phyloP scores from a whole-genome alignment of 495 filamentous ascomycete genomes.

The Beverwykella pulmonaria region DNA sequence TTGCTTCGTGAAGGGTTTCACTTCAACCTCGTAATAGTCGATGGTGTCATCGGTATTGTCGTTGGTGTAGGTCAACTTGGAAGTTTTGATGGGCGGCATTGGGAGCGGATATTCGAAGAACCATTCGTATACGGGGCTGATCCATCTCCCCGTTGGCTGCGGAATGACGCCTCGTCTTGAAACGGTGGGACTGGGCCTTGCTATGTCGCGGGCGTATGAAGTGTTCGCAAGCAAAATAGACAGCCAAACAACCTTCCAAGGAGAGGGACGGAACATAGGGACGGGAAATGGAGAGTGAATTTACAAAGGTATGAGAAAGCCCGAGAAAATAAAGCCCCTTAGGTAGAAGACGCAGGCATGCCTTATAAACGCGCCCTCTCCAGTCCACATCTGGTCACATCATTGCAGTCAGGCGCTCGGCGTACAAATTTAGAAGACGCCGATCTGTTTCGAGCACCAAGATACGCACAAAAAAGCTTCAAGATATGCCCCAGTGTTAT shows the following conservation, averaged over 20 bases:
- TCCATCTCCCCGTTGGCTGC: constrained; percentile 21
- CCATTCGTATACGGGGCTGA: constrained; percentile 45
- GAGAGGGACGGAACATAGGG: neutral
- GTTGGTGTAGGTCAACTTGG: constrained; percentile 36
- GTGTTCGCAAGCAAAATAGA: neutral
- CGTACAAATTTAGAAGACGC: neutral
- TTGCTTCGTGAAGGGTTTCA: constrained; percentile 49
- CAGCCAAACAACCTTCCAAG: neutral
- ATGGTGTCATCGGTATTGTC: constrained; percentile 26
- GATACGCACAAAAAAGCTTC: neutral
- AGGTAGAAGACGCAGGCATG: neutral
- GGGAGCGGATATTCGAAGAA: constrained; percentile 54
- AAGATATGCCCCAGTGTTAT: neutral
- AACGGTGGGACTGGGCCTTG: neutral
- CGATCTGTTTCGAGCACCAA: constrained; percentile 2
- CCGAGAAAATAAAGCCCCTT: neutral
- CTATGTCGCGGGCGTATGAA: neutral
- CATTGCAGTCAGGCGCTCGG: neutral
- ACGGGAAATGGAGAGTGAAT: too few species aligned
- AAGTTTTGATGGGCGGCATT: constrained; percentile 50
- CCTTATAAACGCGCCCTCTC: neutral
- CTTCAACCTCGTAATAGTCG: constrained; percentile 52
- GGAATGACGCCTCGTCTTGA: neutral
- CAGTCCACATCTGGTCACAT: neutral
- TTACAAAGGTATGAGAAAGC: neutral